Evolutionary conservation across 495 filamentous ascomycete genomes (phyloP), one percentile per base, ranked within the genome.

Genomic region (Podospora didyma): DNA sequence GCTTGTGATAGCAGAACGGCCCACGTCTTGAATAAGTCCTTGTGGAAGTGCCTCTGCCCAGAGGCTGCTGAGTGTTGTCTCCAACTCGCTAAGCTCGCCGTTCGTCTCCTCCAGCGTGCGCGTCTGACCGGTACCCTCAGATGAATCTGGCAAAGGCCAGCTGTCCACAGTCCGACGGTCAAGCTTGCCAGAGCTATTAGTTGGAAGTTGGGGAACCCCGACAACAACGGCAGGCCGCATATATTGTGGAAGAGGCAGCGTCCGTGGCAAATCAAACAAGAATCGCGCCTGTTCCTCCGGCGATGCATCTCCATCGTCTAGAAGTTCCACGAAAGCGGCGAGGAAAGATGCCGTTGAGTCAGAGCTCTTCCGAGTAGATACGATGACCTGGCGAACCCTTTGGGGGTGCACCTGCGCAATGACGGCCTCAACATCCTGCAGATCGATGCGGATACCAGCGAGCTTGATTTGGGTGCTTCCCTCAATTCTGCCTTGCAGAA

Each of bases 401-500:
- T 49, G 1, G 17, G n/a, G 16, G 35, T 34, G 31, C 0, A 60
- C 47, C 1, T 53, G 10, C 2, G 79, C 2, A 0, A 81, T 64
- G 9, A 58, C 55, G 2, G 16, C 20, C 57, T 81, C 79, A 6
- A 84, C 67, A 12, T 85, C 82, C 14, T 67, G 49, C 0, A 85
- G 54, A 5, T 85, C 79, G 10, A 83, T 73, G 0, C 81, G 78
- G 7, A 81, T 50, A 0, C 82, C 82, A 0, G 75, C 63, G 2
- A 85, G 39, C 54, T 85, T 84, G 39, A 82, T 58, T 58, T 81
- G 76, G 6, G 70, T 76, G 53, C 79, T 76, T 4, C 77, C 78
- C 0, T 53, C 58, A 7, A 79, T 71, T 1, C 81, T 74, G 2
- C 71, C 69, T 1, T 65, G 45, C 37, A 78, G 62, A 0, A 73